phyloP scores from a whole-genome alignment of 768 basidiomycete species.

The Calvatia gigantea region DNA sequence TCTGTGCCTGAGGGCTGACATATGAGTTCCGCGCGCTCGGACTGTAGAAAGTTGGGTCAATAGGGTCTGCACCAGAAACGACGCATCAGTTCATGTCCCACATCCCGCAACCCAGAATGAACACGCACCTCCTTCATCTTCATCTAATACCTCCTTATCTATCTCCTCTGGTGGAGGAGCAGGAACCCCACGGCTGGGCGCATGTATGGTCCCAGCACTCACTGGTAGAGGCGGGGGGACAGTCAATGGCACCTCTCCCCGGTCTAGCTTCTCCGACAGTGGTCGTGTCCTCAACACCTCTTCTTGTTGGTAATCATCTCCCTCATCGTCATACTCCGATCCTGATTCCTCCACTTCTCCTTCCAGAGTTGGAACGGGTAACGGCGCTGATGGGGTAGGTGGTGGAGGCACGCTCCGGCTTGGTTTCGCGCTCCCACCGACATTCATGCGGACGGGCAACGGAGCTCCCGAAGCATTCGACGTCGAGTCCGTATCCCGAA shows the following conservation, averaged over 20 bases:
- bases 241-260: conserved; percentile 1
- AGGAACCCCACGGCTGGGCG: not conserved
- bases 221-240: not conserved
- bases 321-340: conserved; percentile 28
- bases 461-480: conserved; percentile 8
- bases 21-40: too few relatives aligned
- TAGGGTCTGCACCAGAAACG: conserved; percentile 47
- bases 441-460: conserved; percentile 11
- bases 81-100: not conserved
- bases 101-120: not conserved
- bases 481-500: not conserved
- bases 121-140: conserved; percentile 58
- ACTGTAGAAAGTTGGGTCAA: conserved; percentile 61
- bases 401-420: conserved; percentile 11
- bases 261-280: not conserved
- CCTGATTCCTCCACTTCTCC: conserved; percentile 22
- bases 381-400: conserved; percentile 15
- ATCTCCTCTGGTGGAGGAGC: conserved; percentile 15
- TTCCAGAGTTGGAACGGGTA: conserved; percentile 3
- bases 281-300: not conserved
- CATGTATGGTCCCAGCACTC: not conserved
- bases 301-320: not conserved
- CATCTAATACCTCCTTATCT: conserved; percentile 47
- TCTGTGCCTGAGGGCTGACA: too few relatives aligned
- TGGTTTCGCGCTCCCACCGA: conserved; percentile 15